phyloP scores from a whole-genome alignment of 1,284 basidiomycete genomes.

The Apiotrichum veenhuisii region DNA sequence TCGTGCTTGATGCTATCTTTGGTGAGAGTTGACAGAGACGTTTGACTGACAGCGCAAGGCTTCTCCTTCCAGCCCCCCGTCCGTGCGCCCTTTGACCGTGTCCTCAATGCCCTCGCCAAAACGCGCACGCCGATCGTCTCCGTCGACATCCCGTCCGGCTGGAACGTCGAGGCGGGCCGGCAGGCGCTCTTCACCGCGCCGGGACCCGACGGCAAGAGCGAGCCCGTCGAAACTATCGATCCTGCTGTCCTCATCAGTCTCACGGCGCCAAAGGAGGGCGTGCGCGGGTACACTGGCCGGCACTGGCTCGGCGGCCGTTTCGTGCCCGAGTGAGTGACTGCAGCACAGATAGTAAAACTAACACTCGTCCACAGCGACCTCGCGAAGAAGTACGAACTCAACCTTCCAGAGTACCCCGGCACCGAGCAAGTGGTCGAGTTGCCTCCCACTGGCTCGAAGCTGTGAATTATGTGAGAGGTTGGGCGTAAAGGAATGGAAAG shows the following conservation, averaged over 20 bases:
- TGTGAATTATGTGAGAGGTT: not conserved
- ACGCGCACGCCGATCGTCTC: conserved; percentile 74
- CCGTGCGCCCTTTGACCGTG: conserved; percentile 77
- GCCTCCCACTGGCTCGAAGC: conserved; percentile 12
- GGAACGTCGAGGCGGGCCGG: conserved; percentile 63
- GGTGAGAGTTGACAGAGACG: conserved; percentile 48
- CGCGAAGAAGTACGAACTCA: conserved; percentile 68
- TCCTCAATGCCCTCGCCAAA: conserved; percentile 64
- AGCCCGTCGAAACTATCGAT: conserved; percentile 52
- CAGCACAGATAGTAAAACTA: not conserved
- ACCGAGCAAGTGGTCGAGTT: conserved; percentile 75
- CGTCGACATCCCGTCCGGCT: conserved; percentile 94
- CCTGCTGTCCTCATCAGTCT: conserved; percentile 83
- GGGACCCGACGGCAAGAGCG: conserved; percentile 63
- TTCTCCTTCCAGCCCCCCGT: conserved; percentile 92
- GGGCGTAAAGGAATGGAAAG: too few species aligned
- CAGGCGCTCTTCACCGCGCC: conserved; percentile 35
- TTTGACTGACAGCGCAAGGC: conserved; percentile 48
- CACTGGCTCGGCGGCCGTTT: conserved; percentile 95
- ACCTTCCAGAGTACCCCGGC: conserved; percentile 72
- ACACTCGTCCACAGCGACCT: conserved; percentile 54
- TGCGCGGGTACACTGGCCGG: conserved; percentile 65
- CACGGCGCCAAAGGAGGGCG: conserved; percentile 91
- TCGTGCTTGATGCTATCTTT: conserved; percentile 92
- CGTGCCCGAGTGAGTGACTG: conserved; percentile 66